Percentiles rank a stretch among this genome's conserved stretches.
Conservation (phyloP, 306 rosid genomes). For the Trifolium dubium region DNA sequence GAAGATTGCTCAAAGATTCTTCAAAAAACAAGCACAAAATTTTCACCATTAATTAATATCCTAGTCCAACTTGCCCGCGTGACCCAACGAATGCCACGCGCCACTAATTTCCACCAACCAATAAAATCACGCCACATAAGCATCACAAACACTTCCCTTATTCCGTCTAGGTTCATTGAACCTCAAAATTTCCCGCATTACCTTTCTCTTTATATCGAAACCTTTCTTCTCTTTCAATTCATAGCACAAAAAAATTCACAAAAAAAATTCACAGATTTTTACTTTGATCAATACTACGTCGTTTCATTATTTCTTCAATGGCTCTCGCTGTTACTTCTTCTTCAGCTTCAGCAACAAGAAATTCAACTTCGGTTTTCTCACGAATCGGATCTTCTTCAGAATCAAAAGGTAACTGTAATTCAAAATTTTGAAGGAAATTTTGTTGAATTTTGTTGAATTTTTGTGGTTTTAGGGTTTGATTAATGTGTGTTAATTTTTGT, state of each 20-base stretch:
- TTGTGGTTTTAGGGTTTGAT: neutral
- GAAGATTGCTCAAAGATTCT: constrained; percentile 18
- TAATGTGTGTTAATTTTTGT: neutral
- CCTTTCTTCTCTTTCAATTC: neutral
- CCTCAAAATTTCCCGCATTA: constrained; percentile 24
- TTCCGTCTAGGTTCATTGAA: constrained; percentile 71
- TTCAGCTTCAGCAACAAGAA: constrained; percentile 54
- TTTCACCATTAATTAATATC: neutral
- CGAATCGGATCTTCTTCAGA: constrained; percentile 57
- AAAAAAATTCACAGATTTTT: neutral
- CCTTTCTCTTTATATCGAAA: constrained; percentile 42
- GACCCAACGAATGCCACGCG: constrained; percentile 47
- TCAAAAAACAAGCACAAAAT: neutral
- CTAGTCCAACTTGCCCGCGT: constrained; percentile 42
- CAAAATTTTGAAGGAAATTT: neutral
- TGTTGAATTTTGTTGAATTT: neutral
- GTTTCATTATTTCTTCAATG: constrained; percentile 46
- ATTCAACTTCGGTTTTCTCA: constrained; percentile 53
- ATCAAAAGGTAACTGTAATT: constrained; percentile 58
- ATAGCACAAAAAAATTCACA: neutral
- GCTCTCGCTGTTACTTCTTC: constrained; percentile 69
- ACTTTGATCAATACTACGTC: neutral
- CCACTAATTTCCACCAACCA: constrained; percentile 43
- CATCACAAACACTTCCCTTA: neutral
- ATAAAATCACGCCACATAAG: constrained; percentile 25